Base-by-base conservation (phyloP, 257 asterid genomes). In the Henckelia pumila region DNA sequence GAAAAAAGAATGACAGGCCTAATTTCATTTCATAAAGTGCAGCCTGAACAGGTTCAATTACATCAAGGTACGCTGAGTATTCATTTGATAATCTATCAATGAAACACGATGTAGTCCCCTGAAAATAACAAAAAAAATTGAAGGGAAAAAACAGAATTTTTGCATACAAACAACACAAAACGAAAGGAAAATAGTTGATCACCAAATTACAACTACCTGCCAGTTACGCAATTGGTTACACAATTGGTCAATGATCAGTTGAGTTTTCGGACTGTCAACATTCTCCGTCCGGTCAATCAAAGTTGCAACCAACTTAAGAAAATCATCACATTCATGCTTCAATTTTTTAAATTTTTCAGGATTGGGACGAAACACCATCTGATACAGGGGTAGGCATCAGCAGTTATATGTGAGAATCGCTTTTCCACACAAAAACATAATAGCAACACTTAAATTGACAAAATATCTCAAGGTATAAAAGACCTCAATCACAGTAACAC, bases 1-100 rank as follows among this genome's bases (percentile, higher is more conserved):
- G 86, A 68, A 77, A 77, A 56, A 81, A 67, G 35, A 94, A 77
- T 33, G 99, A 83, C 63, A 89, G 69, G 58, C 99, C 99, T 60
- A 94, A 80, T 81, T 94, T 94, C 76, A 90, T 83, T 79, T 94
- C 99, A 71, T 91, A 91, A 50, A 94, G 55, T 60, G 97, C 93
- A 61, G 85, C 81, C 74, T 80, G 95, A 61, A 88, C 78, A 67
- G 97, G 99, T 74, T 84, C 95, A 68, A 83, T 74, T 35, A 94
- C 59, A 84, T 94, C 99, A 64, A 64, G 37, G 73, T 85, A 94
- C 25, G 78, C 86, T 16, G 84, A 63, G 80, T 85, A 91, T 79
- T 84, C 95, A 26, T 61, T 77, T 26, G 97, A 85, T 60, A 94
- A 66, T 16, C 73, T 81, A 58, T 83, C 85, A 84, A 90, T 83